A percentile compares a stretch with the other conserved stretches of the same genome.
Evolutionary conservation across 164 flowering plant genomes (phyloP).

Genomic region (Nymphaea colorata): DNA sequence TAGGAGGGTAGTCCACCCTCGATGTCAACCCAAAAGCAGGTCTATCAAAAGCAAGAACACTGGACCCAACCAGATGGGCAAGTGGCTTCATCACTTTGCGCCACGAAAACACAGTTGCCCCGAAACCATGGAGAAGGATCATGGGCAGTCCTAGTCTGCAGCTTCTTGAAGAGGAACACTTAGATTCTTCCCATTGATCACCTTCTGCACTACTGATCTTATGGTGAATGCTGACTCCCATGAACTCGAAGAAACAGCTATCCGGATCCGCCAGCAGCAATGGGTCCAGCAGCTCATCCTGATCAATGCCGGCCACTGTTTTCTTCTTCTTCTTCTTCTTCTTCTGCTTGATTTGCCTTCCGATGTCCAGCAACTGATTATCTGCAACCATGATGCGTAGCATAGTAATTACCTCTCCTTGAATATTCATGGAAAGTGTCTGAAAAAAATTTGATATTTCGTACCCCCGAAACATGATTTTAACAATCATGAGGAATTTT

Average conservation of each 20-base stretch:
- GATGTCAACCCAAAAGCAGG: constrained; percentile 97
- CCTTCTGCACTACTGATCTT: constrained; percentile 40
- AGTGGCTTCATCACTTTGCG: constrained; percentile 61
- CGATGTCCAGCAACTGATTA: background rate
- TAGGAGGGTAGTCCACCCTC: constrained; percentile 20
- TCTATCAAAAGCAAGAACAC: constrained; percentile 92
- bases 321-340: constrained; percentile 18
- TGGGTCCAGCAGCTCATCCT: constrained; percentile 75
- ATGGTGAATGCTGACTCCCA: constrained; percentile 74
- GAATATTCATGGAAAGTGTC: too few relatives aligned
- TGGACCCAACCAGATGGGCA: constrained; percentile 39
- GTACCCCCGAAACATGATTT: too few relatives aligned
- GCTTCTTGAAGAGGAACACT: constrained; percentile 10
- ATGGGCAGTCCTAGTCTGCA: constrained; percentile 34
- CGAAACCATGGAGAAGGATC: constrained; percentile 89
- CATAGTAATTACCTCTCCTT: too few relatives aligned
- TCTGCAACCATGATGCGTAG: too few relatives aligned
- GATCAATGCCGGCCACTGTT: constrained; percentile 73
- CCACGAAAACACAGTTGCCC: constrained; percentile 93
- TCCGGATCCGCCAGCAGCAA: constrained; percentile 67
- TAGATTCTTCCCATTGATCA: constrained; percentile 10
- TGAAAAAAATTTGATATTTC: too few relatives aligned
- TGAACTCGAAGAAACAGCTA: constrained; percentile 72
- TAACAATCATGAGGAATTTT: too few relatives aligned
- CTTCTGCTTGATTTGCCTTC: constrained; percentile 29